Evolutionary conservation across 192 early-diverging fungal genomes (phyloP).

Genomic region (Kappamyces sp.): DNA sequence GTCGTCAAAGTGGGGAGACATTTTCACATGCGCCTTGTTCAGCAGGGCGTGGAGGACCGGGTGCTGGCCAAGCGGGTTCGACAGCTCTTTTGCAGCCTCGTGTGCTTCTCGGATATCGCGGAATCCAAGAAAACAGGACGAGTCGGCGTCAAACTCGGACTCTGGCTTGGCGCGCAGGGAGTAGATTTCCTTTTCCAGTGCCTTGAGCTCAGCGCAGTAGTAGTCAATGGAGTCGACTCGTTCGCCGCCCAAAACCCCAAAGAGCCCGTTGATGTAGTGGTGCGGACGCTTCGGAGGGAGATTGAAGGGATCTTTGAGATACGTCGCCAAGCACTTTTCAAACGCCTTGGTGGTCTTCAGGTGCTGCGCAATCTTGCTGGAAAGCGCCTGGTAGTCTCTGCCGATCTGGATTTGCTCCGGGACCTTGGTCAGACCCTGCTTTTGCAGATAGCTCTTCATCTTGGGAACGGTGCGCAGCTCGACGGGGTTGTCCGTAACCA

Average conservation of each 20-base stretch:
- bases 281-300: constrained; percentile 30
- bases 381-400: constrained; percentile 25
- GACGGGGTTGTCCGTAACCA: constrained; percentile 36
- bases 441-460: constrained; percentile 24
- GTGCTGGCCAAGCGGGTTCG: background rate
- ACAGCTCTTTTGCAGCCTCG: constrained; percentile 17
- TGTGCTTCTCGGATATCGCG: constrained; percentile 27
- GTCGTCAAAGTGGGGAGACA: constrained; percentile 38
- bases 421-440: constrained; percentile 9
- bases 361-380: constrained; percentile 33
- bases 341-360: constrained; percentile 24
- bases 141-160: constrained; percentile 21
- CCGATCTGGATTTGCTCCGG: constrained; percentile 27
- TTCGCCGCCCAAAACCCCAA: constrained; percentile 22
- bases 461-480: constrained; percentile 18
- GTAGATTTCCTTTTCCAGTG: constrained; percentile 43
- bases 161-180: constrained; percentile 27
- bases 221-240: constrained; percentile 36
- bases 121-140: constrained; percentile 35
- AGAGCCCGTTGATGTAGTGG: constrained; percentile 20
- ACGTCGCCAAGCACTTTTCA: constrained; percentile 30
- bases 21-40: constrained; percentile 20
- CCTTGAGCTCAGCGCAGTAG: constrained; percentile 21
- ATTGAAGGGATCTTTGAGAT: constrained; percentile 30
- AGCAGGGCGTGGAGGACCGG: background rate